These are phyloP conservation scores for Saccharomycopsis amapae DNA, from an alignment of 805 yeast species.

Conservation along the genomic window DNA sequence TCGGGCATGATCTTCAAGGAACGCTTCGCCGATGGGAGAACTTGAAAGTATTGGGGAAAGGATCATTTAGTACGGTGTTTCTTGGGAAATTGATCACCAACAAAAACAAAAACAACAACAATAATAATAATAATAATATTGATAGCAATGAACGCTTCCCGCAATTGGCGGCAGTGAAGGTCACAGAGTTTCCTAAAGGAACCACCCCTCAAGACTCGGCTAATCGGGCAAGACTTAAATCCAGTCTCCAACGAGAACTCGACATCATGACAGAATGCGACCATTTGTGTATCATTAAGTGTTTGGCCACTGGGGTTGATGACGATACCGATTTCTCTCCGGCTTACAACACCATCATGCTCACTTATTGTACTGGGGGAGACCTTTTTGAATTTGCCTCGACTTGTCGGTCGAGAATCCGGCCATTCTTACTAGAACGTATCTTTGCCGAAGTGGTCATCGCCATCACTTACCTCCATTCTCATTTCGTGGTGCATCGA, in stretches of 20 bases:
- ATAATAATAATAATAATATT: not conserved
- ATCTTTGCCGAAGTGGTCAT: conserved; percentile 62
- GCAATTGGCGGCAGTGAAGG: conserved; percentile 54
- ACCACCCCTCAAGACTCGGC: not conserved
- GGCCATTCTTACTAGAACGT: conserved; percentile 46
- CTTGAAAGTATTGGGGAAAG: conserved; percentile 48
- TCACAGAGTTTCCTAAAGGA: conserved; percentile 35
- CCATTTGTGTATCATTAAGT: conserved; percentile 65
- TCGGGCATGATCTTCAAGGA: conserved; percentile 10
- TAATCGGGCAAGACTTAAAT: conserved; percentile 39
- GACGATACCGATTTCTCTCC: conserved; percentile 5
- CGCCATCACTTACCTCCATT: conserved; percentile 70
- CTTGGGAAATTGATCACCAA: conserved; percentile 33
- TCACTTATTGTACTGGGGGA: conserved; percentile 80
- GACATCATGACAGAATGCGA: conserved; percentile 47
- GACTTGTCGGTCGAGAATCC: conserved; percentile 34
- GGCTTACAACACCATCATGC: conserved; percentile 27
- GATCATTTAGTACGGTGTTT: conserved; percentile 62
- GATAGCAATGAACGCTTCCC: conserved; percentile 13
- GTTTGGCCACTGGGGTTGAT: conserved; percentile 43
- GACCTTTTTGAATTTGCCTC: conserved; percentile 66
- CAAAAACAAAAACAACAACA: not conserved
- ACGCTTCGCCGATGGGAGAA: conserved; percentile 30
- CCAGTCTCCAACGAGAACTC: conserved; percentile 63
- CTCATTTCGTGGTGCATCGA: conserved; percentile 67